Percentiles rank a stretch among this genome's conserved stretches.
Evolutionary conservation across 192 early-diverging fungal genomes (phyloP).

Genomic region (Coemansia sp.): DNA sequence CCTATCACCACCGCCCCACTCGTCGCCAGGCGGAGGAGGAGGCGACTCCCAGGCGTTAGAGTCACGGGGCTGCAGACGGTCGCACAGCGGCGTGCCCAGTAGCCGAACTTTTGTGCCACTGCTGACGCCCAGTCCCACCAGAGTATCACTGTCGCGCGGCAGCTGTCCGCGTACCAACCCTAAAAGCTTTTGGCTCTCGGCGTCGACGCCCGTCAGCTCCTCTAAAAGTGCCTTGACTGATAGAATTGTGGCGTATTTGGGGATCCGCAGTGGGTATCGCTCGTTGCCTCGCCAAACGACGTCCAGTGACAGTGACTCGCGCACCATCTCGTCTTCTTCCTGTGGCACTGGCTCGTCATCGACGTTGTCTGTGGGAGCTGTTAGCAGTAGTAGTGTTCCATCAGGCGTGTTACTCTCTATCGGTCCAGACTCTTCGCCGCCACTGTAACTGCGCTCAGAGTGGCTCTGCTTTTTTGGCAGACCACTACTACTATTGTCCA

Average conservation of each 20-base stretch:
- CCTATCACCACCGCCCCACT: neutral
- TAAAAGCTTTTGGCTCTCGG: slow-evolving; percentile 72
- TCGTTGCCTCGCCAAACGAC: slow-evolving; percentile 42
- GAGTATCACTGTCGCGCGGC: slow-evolving; percentile 54
- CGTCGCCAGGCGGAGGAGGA: neutral
- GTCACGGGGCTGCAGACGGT: slow-evolving; percentile 21
- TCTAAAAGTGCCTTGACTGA: slow-evolving; percentile 56
- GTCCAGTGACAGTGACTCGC: slow-evolving; percentile 35
- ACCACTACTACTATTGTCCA: neutral
- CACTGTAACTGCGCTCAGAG: neutral
- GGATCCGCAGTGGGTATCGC: slow-evolving; percentile 33
- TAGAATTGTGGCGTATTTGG: slow-evolving; percentile 46
- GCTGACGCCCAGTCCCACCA: slow-evolving; percentile 26
- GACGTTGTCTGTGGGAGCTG: neutral
- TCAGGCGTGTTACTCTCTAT: neutral
- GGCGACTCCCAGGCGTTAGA: neutral
- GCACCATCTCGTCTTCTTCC: slow-evolving; percentile 42
- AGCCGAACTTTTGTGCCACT: slow-evolving; percentile 39
- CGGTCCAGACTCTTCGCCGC: neutral
- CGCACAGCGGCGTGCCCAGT: slow-evolving; percentile 37
- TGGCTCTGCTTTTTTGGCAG: neutral
- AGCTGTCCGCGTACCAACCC: slow-evolving; percentile 69
- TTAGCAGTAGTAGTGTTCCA: neutral
- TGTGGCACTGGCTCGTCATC: neutral
- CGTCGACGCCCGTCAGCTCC: slow-evolving; percentile 68